A percentile compares a stretch with the other conserved stretches of the same genome.
phyloP scores from a whole-genome alignment of 1,284 basidiomycete genomes.

The Testicularia cyperi region DNA sequence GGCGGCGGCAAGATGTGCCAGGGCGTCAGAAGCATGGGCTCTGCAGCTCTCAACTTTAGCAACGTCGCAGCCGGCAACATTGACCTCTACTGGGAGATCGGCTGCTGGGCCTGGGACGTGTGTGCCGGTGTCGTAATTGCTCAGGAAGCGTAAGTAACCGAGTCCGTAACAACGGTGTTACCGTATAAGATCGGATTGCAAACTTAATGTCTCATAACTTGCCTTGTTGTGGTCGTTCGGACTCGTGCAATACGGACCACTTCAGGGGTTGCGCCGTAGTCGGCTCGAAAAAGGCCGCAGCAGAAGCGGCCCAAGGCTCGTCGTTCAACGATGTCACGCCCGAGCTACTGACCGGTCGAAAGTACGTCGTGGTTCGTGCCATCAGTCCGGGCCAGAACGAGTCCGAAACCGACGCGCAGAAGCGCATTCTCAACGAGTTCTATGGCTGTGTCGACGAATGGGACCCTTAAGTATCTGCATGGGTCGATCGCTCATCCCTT shows the following conservation, averaged over 20 bases:
- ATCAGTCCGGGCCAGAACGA: conserved; percentile 64
- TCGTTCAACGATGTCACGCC: conserved; percentile 65
- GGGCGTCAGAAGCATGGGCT: conserved; percentile 62
- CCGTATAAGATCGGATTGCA: too few species aligned
- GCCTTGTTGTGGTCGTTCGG: too few species aligned
- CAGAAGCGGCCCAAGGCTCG: conserved; percentile 62
- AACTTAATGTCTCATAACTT: too few species aligned
- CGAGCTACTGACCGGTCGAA: conserved; percentile 76
- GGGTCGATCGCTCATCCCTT: too few species aligned
- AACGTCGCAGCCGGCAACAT: conserved; percentile 50
- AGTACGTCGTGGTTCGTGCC: conserved; percentile 74
- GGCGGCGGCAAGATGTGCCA: conserved; percentile 82
- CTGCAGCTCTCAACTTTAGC: conserved; percentile 54
- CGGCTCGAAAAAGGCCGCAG: conserved; percentile 38
- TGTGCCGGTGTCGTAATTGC: conserved; percentile 88
- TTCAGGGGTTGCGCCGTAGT: conserved; percentile 42
- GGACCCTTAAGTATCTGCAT: conserved; percentile 62
- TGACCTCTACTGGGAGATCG: conserved; percentile 59
- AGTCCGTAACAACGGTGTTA: too few species aligned
- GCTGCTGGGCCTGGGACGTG: conserved; percentile 61
- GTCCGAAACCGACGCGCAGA: conserved; percentile 75
- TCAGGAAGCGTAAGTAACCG: conserved; percentile 77
- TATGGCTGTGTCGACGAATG: conserved; percentile 78
- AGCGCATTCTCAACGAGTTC: conserved; percentile 78
- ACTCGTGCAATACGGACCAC: too few species aligned